Conservation (phyloP, 1,284 basidiomycete species). For the Irpex sp. region DNA sequence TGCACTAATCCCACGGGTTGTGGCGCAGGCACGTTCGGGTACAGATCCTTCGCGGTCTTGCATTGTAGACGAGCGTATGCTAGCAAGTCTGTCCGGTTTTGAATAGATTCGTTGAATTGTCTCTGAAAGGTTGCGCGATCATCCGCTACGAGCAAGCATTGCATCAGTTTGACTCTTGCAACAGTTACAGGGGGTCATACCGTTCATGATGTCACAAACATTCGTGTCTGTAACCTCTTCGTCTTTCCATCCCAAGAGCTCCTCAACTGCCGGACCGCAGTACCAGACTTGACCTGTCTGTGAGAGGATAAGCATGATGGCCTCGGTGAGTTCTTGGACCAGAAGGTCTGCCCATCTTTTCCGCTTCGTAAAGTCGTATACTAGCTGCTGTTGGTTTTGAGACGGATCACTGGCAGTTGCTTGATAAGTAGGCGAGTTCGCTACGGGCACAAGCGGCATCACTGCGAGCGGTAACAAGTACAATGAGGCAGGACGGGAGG, state of each 20-base stretch:
- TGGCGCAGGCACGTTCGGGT: constrained; percentile 21
- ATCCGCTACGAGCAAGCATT: constrained; percentile 41
- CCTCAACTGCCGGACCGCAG: constrained; percentile 73
- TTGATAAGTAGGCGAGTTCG: not conserved
- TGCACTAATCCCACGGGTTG: constrained; percentile 12
- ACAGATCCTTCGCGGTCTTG: constrained; percentile 40
- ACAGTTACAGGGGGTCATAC: constrained; percentile 46
- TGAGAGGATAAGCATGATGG: constrained; percentile 76
- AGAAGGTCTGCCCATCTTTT: constrained; percentile 91
- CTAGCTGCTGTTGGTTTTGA: constrained; percentile 31
- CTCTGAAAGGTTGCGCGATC: constrained; percentile 68
- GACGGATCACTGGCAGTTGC: not conserved
- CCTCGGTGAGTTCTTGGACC: constrained; percentile 80
- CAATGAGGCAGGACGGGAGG: not conserved
- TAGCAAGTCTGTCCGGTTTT: constrained; percentile 54
- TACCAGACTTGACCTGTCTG: constrained; percentile 70
- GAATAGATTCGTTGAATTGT: constrained; percentile 64
- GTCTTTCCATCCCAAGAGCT: constrained; percentile 82
- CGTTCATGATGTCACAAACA: constrained; percentile 71
- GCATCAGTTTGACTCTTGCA: no score
- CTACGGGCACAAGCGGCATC: not conserved
- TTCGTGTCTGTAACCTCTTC: constrained; percentile 77
- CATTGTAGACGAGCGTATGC: constrained; percentile 73
- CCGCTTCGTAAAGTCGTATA: constrained; percentile 86
- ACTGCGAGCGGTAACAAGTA: not conserved